A percentile compares a stretch with the other conserved stretches of the same genome.
Conservation (phyloP, 768 basidiomycete species). For the Scleroderma bovista region DNA sequence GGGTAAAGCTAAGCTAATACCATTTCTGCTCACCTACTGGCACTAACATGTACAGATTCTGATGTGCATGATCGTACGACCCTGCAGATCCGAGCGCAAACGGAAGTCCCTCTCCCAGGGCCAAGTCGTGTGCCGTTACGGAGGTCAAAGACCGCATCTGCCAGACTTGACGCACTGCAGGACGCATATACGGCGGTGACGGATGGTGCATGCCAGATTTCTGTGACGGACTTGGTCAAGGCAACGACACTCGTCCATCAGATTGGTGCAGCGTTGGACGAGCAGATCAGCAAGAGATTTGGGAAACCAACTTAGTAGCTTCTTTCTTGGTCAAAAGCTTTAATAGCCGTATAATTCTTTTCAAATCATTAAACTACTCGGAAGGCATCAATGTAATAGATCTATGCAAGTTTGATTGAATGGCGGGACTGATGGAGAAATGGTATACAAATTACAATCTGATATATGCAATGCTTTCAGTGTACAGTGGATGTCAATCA, state of each 20-base stretch:
- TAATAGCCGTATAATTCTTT: no score
- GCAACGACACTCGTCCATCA: slow-evolving; percentile 41
- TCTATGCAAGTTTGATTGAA: background rate
- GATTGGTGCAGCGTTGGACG: slow-evolving; percentile 42
- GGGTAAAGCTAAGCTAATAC: background rate
- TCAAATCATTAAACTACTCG: slow-evolving; percentile 39
- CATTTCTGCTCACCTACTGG: background rate
- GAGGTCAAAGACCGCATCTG: slow-evolving; percentile 35
- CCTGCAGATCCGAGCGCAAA: slow-evolving; percentile 7
- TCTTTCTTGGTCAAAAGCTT: no score
- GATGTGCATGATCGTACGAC: background rate
- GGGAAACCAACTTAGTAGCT: background rate
- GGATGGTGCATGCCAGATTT: slow-evolving; percentile 43
- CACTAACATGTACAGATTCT: background rate
- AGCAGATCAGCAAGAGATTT: slow-evolving; percentile 38
- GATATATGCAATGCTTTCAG: background rate
- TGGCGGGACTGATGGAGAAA: background rate
- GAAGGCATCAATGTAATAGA: background rate
- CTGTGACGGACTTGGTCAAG: slow-evolving; percentile 43
- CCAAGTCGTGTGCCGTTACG: slow-evolving; percentile 21
- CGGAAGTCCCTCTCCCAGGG: slow-evolving; percentile 3
- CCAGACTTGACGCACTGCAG: slow-evolving; percentile 39
- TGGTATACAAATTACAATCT: background rate
- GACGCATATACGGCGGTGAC: slow-evolving; percentile 39
- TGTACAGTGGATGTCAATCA: background rate